These are phyloP conservation scores for Zanthoxylum bungeanum DNA, from an alignment of 345 rosid species.

Conservation along the genomic window DNA sequence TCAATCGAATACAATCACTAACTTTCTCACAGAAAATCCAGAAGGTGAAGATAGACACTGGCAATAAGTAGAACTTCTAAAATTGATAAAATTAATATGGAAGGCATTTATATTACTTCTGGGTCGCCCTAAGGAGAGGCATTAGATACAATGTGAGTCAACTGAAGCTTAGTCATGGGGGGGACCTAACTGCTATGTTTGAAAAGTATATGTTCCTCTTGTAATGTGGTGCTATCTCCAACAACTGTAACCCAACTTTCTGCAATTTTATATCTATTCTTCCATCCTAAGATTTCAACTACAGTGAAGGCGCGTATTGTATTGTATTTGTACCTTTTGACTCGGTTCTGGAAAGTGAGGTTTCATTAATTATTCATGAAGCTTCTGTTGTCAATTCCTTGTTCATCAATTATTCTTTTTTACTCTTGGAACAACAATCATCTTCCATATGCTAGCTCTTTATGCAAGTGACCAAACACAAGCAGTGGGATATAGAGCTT, in stretches of 20 bases:
- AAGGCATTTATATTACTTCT: not conserved
- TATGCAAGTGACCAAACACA: constrained; percentile 93
- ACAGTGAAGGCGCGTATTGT: constrained; percentile 64
- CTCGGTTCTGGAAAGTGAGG: constrained; percentile 16
- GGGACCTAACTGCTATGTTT: constrained; percentile 8
- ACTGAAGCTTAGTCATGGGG: not conserved
- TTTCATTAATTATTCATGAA: not conserved
- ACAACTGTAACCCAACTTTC: constrained; percentile 70
- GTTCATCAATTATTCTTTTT: constrained; percentile 19
- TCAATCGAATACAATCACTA: no score
- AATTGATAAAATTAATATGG: not conserved
- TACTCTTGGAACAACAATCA: constrained; percentile 77
- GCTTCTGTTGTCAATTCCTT: constrained; percentile 8
- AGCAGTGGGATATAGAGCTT: constrained; percentile 45
- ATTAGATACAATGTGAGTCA: no score
- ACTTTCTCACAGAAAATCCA: not conserved
- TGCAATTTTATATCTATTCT: constrained; percentile 52
- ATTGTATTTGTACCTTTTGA: constrained; percentile 40
- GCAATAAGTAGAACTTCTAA: not conserved
- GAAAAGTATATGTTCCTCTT: constrained; percentile 51
- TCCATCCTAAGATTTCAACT: constrained; percentile 56
- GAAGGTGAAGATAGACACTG: not conserved
- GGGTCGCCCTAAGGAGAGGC: no score
- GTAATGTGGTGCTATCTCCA: constrained; percentile 41
- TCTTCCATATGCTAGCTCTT: constrained; percentile 66